phyloP scores from a whole-genome alignment of 805 yeast species.

The Candida parachauliodes region DNA sequence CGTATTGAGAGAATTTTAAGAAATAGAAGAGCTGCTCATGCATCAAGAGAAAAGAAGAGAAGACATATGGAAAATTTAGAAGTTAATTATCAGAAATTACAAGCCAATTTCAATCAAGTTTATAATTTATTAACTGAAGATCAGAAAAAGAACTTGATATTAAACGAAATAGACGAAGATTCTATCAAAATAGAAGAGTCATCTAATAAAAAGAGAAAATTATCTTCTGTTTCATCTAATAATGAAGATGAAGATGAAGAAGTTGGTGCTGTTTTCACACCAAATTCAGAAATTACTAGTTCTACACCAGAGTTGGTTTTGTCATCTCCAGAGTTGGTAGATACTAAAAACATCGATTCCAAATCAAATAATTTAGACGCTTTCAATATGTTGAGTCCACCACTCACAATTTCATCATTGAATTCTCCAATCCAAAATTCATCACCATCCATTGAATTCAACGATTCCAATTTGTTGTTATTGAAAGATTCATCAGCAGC shows the following conservation, averaged over 20 bases:
- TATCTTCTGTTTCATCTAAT: background rate
- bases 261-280: background rate
- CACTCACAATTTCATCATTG: background rate
- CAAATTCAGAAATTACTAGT: background rate
- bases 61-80: conserved; percentile 86
- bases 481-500: conserved; percentile 3
- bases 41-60: conserved; percentile 94
- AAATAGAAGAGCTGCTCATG: conserved; percentile 96
- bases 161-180: conserved; percentile 7
- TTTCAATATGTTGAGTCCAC: conserved; percentile 1
- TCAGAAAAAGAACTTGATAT: conserved; percentile 6
- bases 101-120: conserved; percentile 25
- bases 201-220: conserved; percentile 5
- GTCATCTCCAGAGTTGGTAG: background rate
- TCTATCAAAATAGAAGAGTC: background rate
- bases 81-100: conserved; percentile 46
- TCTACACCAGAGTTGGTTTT: background rate
- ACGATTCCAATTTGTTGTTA: background rate
- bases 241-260: background rate
- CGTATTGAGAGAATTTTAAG: conserved; percentile 88
- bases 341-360: background rate
- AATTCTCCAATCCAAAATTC: background rate
- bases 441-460: background rate
- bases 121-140: conserved; percentile 13
- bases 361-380: background rate